Evolutionary conservation across 805 yeast species (phyloP).

Genomic region (Candida maltosa): DNA sequence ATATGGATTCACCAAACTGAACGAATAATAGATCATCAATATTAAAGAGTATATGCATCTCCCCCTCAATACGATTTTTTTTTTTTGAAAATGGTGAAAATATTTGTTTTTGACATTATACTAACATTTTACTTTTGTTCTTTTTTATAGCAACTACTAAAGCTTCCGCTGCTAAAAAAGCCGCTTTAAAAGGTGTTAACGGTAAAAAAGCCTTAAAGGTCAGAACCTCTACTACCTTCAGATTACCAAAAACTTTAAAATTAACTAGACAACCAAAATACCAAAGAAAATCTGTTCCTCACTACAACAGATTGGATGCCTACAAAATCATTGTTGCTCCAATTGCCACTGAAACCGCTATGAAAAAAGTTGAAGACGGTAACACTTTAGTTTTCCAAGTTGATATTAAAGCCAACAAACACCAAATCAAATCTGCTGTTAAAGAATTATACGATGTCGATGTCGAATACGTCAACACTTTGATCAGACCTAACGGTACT

Average conservation of each 20-base stretch:
- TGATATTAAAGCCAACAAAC: constrained; percentile 94
- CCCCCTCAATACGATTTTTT: too few relatives aligned
- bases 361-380: constrained; percentile 99
- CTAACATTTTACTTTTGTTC: too few relatives aligned
- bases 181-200: constrained; percentile 96
- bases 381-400: constrained; percentile 99
- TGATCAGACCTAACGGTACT: constrained; percentile 98
- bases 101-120: too few relatives aligned
- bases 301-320: constrained; percentile 94
- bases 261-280: constrained; percentile 93
- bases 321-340: constrained; percentile 92
- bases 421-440: constrained; percentile 97
- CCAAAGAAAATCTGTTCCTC: constrained; percentile 94
- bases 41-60: too few relatives aligned
- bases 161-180: constrained; percentile 98
- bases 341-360: constrained; percentile 97
- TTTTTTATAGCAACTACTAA: constrained; percentile 49
- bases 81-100: too few relatives aligned
- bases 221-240: constrained; percentile 93
- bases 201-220: constrained; percentile 86
- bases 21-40: too few relatives aligned
- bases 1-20: too few relatives aligned
- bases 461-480: constrained; percentile 89
- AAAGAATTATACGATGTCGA: constrained; percentile 98
- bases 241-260: constrained; percentile 95